Conservation (phyloP, 306 rosid genomes). For the Hylodesmum podocarpum region DNA sequence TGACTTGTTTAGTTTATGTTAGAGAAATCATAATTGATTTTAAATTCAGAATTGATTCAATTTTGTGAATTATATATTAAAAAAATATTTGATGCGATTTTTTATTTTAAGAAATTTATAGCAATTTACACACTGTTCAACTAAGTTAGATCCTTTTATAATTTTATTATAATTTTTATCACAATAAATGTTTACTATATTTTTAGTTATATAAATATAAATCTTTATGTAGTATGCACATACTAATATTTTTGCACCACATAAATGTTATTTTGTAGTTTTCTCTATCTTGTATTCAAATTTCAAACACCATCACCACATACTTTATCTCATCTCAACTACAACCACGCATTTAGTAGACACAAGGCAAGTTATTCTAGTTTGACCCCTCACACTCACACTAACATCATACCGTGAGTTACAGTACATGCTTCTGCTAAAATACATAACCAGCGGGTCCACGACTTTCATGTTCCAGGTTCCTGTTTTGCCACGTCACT, state of each 20-base stretch:
- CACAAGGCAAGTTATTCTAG: not conserved
- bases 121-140: too few relatives aligned
- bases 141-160: too few relatives aligned
- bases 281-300: not conserved
- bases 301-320: not conserved
- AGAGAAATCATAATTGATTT: too few relatives aligned
- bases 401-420: not conserved
- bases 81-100: too few relatives aligned
- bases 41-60: too few relatives aligned
- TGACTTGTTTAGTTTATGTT: too few relatives aligned
- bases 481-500: slow-evolving; percentile 22
- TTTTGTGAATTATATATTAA: too few relatives aligned
- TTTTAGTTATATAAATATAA: too few relatives aligned
- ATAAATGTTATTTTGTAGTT: not conserved
- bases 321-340: not conserved
- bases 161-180: too few relatives aligned
- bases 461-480: not conserved
- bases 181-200: too few relatives aligned
- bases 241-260: not conserved
- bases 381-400: not conserved
- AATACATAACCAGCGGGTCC: not conserved
- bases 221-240: too few relatives aligned
- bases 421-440: not conserved
- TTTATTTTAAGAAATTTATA: too few relatives aligned
- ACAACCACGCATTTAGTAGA: slow-evolving; percentile 20